phyloP scores from a whole-genome alignment of 371 early-diverging fungal species.

The Homolaphlyctis polyrhiza region DNA sequence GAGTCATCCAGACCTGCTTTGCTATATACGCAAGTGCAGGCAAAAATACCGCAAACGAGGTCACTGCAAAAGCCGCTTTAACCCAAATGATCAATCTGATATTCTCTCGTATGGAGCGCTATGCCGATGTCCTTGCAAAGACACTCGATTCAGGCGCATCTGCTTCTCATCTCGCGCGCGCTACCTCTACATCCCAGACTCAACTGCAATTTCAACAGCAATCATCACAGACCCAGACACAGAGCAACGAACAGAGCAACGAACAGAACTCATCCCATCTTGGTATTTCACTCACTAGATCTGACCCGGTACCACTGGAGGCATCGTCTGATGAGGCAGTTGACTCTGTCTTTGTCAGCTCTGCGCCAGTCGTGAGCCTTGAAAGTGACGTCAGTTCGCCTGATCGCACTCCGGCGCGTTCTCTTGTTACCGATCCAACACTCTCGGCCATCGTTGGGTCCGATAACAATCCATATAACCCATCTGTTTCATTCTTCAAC shows the following conservation, averaged over 20 bases:
- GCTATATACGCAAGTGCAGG: constrained; percentile 31
- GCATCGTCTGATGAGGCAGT: too few relatives aligned
- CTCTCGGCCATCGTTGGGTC: neutral
- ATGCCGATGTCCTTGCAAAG: constrained; percentile 27
- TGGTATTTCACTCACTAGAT: too few relatives aligned
- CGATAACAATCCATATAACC: constrained; percentile 31
- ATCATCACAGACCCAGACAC: too few relatives aligned
- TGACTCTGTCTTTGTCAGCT: too few relatives aligned
- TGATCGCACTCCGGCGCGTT: neutral
- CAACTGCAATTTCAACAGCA: too few relatives aligned
- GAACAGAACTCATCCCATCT: too few relatives aligned
- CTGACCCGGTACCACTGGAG: too few relatives aligned
- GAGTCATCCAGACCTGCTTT: constrained; percentile 44
- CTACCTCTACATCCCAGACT: neutral
- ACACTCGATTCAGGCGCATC: constrained; percentile 19
- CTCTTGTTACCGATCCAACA: neutral
- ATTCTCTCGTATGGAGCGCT: constrained; percentile 47
- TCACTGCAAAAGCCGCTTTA: constrained; percentile 46
- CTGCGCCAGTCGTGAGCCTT: neutral
- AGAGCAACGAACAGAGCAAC: too few relatives aligned
- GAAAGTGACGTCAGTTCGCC: too few relatives aligned
- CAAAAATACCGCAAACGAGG: constrained; percentile 27
- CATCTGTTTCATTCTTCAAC: constrained; percentile 38
- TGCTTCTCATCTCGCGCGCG: neutral
- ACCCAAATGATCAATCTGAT: constrained; percentile 52